Evolutionary conservation across 805 yeast genomes (phyloP).

Genomic region (Wickerhamomyces kurtzmanii): DNA sequence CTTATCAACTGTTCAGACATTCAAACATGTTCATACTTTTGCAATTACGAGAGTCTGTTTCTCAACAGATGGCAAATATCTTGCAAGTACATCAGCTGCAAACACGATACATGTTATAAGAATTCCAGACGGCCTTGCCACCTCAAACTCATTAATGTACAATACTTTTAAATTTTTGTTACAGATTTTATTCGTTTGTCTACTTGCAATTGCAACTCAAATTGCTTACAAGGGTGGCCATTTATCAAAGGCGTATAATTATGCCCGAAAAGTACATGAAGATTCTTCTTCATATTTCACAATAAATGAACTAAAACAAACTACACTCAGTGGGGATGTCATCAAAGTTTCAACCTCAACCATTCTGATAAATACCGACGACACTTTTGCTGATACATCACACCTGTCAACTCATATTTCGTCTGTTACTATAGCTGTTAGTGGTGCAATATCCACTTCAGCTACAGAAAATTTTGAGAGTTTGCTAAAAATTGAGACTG

Average conservation of each 20-base stretch:
- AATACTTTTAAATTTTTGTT: conserved; percentile 14
- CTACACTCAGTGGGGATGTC: conserved; percentile 13
- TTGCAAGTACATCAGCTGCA: conserved; percentile 74
- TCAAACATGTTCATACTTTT: conserved; percentile 61
- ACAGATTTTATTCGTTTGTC: conserved; percentile 15
- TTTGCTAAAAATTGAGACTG: too few relatives aligned
- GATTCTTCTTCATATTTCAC: conserved; percentile 10
- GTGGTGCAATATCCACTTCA: background rate
- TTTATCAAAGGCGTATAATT: conserved; percentile 11
- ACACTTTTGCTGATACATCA: conserved; percentile 2
- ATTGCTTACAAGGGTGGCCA: conserved; percentile 14
- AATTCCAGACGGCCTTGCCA: conserved; percentile 41
- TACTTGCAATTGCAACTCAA: conserved; percentile 15
- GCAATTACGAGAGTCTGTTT: conserved; percentile 69
- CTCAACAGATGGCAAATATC: conserved; percentile 53
- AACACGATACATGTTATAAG: conserved; percentile 55
- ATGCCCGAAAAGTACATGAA: conserved; percentile 9
- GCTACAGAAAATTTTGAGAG: too few relatives aligned
- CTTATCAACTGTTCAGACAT: conserved; percentile 38
- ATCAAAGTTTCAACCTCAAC: conserved; percentile 7
- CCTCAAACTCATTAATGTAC: conserved; percentile 18
- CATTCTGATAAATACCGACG: conserved; percentile 5
- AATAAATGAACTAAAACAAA: conserved; percentile 8
- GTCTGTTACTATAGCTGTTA: background rate
- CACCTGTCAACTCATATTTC: conserved; percentile 1